Evolutionary conservation across 139 green algal species (phyloP), one percentile per base, ranked within the genome.

Genomic region (Mychonastes homosphaera): DNA sequence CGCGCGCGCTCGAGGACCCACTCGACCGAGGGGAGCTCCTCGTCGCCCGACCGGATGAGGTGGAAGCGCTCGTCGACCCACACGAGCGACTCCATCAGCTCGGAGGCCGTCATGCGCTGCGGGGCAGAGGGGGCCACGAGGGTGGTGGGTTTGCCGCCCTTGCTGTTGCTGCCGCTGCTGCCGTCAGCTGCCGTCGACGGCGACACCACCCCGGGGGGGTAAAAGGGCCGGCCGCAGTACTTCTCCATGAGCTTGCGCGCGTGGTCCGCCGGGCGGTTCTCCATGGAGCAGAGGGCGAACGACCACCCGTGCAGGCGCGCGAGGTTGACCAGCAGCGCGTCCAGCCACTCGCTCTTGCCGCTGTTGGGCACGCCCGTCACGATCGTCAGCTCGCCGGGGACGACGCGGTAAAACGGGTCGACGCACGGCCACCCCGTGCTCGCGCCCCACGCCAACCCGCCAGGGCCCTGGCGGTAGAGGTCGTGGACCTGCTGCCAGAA

Each of bases 281-380:
- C 87, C 69, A 95, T 87, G 21, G 75, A 87, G 56, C 87, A 95
- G 46, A 97, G 64, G 2, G 85, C 88, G 62, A 97, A 91, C 28
- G 41, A 67, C 89, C 89, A 97, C 34, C 80, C 81, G 38, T 89
- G 63, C 9, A 64, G 29, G 26, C 79, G 50, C 3, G 82, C 69
- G 53, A 98, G 74, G 71, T 96, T 95, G 60, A 79, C 75, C 6
- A 88, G 62, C 46, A 98, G 79, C 16, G 89, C 88, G 63, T 98
- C 91, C 23, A 98, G 77, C 88, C 88, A 98, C 72, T 97, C 88
- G 27, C 63, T 84, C 76, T 98, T 98, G 63, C 91, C 91, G 24
- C 74, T 88, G 79, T 98, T 98, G 65, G 91, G 91, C 34, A 98
- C 81, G 18, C 91, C 90, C 33, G 90, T 96, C 23, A 98, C 84